Percentiles rank a stretch among this genome's conserved stretches.
phyloP scores from a whole-genome alignment of 108 stramenopile genomes.

The Skeletonema grethae region DNA sequence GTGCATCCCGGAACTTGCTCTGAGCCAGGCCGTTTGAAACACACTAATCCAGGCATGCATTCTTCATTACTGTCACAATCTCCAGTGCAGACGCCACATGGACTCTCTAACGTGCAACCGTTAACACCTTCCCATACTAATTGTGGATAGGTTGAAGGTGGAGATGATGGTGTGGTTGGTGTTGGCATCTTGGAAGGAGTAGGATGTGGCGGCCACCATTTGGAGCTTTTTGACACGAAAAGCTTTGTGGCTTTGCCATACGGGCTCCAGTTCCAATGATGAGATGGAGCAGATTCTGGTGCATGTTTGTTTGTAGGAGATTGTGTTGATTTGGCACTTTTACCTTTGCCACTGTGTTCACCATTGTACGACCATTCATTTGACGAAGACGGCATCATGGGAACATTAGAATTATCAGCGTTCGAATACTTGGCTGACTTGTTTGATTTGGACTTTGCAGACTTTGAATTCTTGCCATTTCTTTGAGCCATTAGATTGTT shows the following conservation, averaged over 20 bases:
- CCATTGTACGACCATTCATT: neutral
- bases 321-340: neutral
- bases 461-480: neutral
- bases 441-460: neutral
- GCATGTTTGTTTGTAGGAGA: neutral
- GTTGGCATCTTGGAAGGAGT: neutral
- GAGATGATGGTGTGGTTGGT: neutral
- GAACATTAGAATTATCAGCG: neutral
- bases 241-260: neutral
- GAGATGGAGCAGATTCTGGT: neutral
- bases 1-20: conserved; percentile 65
- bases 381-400: neutral
- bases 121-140: conserved; percentile 21
- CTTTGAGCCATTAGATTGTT: neutral
- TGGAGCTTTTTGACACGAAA: neutral
- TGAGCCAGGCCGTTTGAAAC: conserved; percentile 39
- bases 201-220: neutral
- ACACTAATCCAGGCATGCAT: conserved; percentile 57
- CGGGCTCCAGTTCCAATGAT: neutral
- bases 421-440: neutral
- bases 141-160: conserved; percentile 7
- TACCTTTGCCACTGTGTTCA: neutral
- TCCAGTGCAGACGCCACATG: conserved; percentile 57
- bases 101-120: conserved; percentile 21
- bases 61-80: conserved; percentile 65